Conservation (phyloP, 257 asterid species). For the Solanum chmielewskii region DNA sequence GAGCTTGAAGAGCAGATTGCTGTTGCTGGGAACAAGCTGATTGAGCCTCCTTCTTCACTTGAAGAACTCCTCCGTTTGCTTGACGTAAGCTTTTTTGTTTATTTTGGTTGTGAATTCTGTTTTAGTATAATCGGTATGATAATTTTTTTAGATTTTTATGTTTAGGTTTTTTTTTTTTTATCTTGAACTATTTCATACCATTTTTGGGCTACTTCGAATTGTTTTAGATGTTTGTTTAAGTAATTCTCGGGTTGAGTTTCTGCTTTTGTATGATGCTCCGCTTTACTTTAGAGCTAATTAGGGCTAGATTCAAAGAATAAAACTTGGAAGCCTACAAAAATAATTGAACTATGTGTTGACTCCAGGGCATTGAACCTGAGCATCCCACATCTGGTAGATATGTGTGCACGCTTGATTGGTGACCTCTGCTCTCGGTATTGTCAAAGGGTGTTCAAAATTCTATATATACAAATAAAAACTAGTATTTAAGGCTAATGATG, state of each 20-base stretch:
- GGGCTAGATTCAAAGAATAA: not conserved
- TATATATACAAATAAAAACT: not conserved
- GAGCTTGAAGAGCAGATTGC: constrained; percentile 47
- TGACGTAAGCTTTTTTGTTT: constrained; percentile 44
- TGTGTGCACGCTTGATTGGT: not conserved
- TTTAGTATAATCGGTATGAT: not conserved
- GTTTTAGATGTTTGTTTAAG: not conserved
- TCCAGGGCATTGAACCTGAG: not conserved
- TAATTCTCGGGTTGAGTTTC: not conserved
- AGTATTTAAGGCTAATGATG: not conserved
- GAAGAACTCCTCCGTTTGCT: constrained; percentile 66
- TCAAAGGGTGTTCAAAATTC: not conserved
- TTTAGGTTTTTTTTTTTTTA: not conserved
- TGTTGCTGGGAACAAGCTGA: constrained; percentile 64
- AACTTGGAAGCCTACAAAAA: not conserved
- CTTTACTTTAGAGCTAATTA: not conserved
- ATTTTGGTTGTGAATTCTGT: not conserved
- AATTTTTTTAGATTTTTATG: not conserved
- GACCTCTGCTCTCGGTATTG: not conserved
- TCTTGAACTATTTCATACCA: not conserved
- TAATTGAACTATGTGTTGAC: not conserved
- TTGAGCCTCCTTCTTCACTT: constrained; percentile 41
- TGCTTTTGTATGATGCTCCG: not conserved
- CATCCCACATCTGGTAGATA: not conserved
- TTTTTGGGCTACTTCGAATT: not conserved